Conservation (phyloP, 2,329 filamentous ascomycete genomes). For the Pseudocercospora macadamiae region DNA sequence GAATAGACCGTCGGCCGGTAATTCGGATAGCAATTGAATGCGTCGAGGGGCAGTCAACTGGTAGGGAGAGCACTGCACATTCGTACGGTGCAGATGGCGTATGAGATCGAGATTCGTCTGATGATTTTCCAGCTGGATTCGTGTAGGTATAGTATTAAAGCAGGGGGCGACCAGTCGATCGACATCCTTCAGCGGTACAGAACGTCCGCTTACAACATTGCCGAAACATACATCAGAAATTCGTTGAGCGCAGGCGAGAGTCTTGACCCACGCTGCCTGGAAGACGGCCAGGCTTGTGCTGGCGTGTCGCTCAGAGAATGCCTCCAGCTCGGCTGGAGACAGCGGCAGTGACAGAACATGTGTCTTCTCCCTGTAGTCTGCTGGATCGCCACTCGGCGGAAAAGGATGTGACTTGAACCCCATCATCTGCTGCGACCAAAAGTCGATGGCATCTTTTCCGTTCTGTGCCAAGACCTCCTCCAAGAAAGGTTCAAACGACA, state of each 20-base stretch:
- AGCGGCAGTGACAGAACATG: slow-evolving; percentile 12
- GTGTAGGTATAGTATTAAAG: slow-evolving; percentile 84
- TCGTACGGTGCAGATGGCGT: slow-evolving; percentile 63
- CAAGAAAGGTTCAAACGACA: slow-evolving; percentile 68
- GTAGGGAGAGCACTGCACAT: slow-evolving; percentile 64
- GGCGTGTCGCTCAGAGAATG: slow-evolving; percentile 55
- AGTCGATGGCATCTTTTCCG: slow-evolving; percentile 57
- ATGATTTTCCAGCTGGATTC: slow-evolving; percentile 56
- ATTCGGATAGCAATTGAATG: slow-evolving; percentile 60
- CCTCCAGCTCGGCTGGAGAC: slow-evolving; percentile 47
- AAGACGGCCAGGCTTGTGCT: slow-evolving; percentile 65
- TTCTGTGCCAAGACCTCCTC: slow-evolving; percentile 57
- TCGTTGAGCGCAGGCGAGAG: slow-evolving; percentile 61
- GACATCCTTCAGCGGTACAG: slow-evolving; percentile 65
- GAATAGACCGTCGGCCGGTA: slow-evolving; percentile 64
- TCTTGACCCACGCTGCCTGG: slow-evolving; percentile 72
- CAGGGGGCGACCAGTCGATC: slow-evolving; percentile 81
- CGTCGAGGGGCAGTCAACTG: slow-evolving; percentile 76
- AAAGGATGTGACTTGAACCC: slow-evolving; percentile 53
- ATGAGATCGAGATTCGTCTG: slow-evolving; percentile 61
- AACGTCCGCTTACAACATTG: slow-evolving; percentile 79
- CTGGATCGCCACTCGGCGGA: slow-evolving; percentile 28
- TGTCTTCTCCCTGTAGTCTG: slow-evolving; percentile 2
- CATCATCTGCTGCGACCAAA: slow-evolving; percentile 66
- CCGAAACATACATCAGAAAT: slow-evolving; percentile 79